phyloP scores from a whole-genome alignment of 768 basidiomycete genomes.

The Xerocomus spinulosus region DNA sequence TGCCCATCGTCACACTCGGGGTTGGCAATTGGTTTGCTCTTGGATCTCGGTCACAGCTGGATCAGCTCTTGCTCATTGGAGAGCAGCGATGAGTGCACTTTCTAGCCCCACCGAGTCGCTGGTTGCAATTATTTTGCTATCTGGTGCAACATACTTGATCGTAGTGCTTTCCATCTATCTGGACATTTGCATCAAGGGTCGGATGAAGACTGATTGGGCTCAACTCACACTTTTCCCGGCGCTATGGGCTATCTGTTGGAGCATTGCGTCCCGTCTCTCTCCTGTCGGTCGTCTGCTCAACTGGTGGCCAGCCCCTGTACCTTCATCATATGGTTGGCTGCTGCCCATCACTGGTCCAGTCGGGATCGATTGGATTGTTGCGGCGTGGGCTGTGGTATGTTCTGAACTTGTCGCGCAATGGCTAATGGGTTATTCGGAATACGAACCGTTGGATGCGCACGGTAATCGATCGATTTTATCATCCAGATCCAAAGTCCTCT shows the following conservation, averaged over 20 bases:
- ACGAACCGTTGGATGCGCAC: constrained; percentile 11
- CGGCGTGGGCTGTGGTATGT: constrained; percentile 68
- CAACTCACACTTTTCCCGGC: constrained; percentile 60
- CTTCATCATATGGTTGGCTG: constrained; percentile 62
- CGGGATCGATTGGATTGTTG: constrained; percentile 68
- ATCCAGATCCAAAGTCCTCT: constrained; percentile 22
- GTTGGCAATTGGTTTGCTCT: constrained; percentile 31
- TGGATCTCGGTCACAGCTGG: constrained; percentile 37
- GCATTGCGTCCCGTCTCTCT: constrained; percentile 45
- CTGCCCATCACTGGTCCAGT: constrained; percentile 51
- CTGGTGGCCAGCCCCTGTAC: constrained; percentile 56
- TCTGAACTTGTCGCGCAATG: constrained; percentile 51
- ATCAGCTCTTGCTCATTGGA: constrained; percentile 38
- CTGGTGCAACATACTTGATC: constrained; percentile 41
- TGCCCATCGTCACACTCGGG: constrained; percentile 25
- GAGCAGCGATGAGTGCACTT: constrained; percentile 49
- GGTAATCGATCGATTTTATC: constrained; percentile 11
- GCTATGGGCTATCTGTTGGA: constrained; percentile 66
- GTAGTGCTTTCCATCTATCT: constrained; percentile 39
- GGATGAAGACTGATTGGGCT: constrained; percentile 33
- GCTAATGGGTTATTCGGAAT: constrained; percentile 44
- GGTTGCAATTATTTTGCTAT: constrained; percentile 39
- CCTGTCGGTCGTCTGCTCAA: constrained; percentile 68
- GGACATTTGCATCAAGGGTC: constrained; percentile 34
- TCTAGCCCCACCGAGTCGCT: constrained; percentile 50